Percentiles rank a stretch among this genome's conserved stretches.
phyloP scores from a whole-genome alignment of 208 protist species.

The Acanthamoeba castellanii region DNA sequence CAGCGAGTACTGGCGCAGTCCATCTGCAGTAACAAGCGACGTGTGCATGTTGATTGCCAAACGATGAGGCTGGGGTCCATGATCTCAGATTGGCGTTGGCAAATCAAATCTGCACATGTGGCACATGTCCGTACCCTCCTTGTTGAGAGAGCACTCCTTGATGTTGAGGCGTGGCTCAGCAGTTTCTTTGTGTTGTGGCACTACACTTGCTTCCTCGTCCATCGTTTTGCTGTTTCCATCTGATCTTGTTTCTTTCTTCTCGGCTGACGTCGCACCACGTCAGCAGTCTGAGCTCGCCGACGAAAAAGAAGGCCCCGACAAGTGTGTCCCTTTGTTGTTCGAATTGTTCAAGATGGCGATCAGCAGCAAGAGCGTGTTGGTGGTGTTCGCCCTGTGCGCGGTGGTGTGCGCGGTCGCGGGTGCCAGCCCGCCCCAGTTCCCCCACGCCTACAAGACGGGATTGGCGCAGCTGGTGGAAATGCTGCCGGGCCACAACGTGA shows the following conservation, averaged over 20 bases:
- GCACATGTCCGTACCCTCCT: background rate
- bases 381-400: background rate
- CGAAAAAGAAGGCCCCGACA: background rate
- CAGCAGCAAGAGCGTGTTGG: background rate
- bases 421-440: background rate
- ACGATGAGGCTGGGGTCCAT: no score
- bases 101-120: no score
- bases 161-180: background rate
- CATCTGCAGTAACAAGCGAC: background rate
- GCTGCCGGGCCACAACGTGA: background rate
- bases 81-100: no score
- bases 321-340: background rate
- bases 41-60: background rate
- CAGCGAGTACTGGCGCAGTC: slow-evolving; percentile 31
- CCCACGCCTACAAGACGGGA: background rate
- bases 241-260: background rate
- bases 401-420: background rate
- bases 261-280: background rate
- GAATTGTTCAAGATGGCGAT: background rate
- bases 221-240: background rate
- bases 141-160: slow-evolving; percentile 47
- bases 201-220: background rate
- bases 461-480: slow-evolving; percentile 3
- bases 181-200: background rate
- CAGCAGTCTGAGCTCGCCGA: background rate